Evolutionary conservation across 805 yeast genomes (phyloP).

Genomic region (Candida vartiovaarae): DNA sequence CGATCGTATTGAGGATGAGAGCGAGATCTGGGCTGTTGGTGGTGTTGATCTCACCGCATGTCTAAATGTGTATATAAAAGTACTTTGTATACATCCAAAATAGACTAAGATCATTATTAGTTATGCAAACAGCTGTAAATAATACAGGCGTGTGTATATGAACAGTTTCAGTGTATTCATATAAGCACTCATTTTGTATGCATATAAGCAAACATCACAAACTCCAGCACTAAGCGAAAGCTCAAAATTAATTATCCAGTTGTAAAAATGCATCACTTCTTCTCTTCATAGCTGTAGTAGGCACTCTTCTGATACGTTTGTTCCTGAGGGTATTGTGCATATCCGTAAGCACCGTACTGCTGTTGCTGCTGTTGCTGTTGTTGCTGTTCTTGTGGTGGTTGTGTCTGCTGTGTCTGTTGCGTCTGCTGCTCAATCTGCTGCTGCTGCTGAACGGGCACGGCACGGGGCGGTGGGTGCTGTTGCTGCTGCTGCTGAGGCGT

Average conservation of each 20-base stretch:
- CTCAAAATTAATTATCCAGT: no score
- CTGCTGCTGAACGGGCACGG: not conserved
- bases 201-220: no score
- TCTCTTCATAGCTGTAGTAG: not conserved
- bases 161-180: no score
- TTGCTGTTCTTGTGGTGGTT: not conserved
- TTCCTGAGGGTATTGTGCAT: not conserved
- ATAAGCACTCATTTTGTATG: no score
- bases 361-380: not conserved
- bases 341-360: not conserved
- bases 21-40: conserved; percentile 85
- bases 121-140: not conserved
- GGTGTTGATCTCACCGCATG: conserved; percentile 42
- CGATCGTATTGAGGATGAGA: conserved; percentile 80
- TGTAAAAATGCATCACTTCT: not conserved
- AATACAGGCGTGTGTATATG: no score
- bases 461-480: not conserved
- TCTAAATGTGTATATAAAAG: no score
- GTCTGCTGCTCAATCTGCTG: not conserved
- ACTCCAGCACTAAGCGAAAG: no score
- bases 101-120: not conserved
- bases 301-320: not conserved
- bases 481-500: not conserved
- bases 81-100: not conserved
- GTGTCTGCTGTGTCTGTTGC: no score